These are phyloP conservation scores for Angomonas deanei DNA, from an alignment of 208 protist genomes.

Conservation along the genomic window DNA sequence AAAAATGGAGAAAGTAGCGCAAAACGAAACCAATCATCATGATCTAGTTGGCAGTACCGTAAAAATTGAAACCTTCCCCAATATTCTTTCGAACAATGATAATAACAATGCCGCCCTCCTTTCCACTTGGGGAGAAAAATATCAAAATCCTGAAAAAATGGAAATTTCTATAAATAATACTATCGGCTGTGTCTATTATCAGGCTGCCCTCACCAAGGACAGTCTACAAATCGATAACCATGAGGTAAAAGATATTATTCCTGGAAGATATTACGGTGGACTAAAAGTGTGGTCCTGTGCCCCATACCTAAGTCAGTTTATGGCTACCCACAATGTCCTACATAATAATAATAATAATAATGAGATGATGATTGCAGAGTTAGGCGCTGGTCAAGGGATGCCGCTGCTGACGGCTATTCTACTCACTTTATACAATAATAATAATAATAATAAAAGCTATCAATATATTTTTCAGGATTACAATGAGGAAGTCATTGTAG, in stretches of 20 bases:
- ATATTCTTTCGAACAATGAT: not conserved
- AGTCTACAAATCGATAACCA: conserved; percentile 18
- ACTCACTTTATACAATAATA: conserved; percentile 19
- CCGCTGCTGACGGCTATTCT: conserved; percentile 57
- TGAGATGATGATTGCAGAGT: conserved; percentile 44
- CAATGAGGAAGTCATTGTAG: conserved; percentile 74
- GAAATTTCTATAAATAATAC: too few relatives aligned
- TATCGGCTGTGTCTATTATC: conserved; percentile 24
- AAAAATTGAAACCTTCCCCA: too few relatives aligned
- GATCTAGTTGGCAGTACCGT: too few relatives aligned
- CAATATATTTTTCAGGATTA: conserved; percentile 68
- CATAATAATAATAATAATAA: conserved; percentile 1
- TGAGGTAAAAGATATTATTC: conserved; percentile 69
- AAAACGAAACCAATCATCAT: too few relatives aligned
- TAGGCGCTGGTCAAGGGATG: conserved; percentile 79
- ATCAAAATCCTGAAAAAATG: too few relatives aligned
- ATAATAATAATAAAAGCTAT: too few relatives aligned
- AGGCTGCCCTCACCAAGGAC: conserved; percentile 30
- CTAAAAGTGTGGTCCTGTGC: conserved; percentile 90
- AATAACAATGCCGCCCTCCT: not conserved
- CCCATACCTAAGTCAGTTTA: conserved; percentile 32
- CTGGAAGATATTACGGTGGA: conserved; percentile 82
- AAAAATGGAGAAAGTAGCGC: too few relatives aligned
- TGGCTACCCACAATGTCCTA: not conserved
- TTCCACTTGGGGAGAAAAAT: not conserved